Conservation (phyloP, 2,329 filamentous ascomycete species). For the Penicillium griseofulvum region DNA sequence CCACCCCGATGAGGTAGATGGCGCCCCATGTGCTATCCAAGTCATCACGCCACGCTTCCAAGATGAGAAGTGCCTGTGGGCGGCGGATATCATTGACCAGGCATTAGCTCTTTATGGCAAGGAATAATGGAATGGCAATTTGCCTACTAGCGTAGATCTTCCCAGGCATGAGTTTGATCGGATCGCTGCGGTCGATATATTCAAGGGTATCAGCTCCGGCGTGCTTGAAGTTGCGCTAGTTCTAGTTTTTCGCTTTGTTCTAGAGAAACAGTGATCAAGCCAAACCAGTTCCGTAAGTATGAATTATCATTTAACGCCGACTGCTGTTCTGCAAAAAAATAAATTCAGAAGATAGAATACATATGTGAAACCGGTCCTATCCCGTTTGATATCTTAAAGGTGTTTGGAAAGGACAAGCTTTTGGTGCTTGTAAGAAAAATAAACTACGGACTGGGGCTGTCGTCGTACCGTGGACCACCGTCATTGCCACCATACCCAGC, state of each 20-base stretch:
- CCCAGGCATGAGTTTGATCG: neutral
- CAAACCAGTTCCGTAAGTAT: neutral
- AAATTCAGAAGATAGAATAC: conserved; percentile 23
- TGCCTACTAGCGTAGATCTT: neutral
- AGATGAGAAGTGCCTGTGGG: conserved; percentile 48
- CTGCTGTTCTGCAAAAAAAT: conserved; percentile 12
- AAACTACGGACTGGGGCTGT: conserved; percentile 41
- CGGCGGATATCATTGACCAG: conserved; percentile 31
- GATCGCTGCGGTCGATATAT: neutral
- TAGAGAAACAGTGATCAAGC: neutral
- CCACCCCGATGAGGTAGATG: conserved; percentile 41
- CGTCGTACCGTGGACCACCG: conserved; percentile 44
- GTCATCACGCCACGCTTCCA: conserved; percentile 47
- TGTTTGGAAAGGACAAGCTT: conserved; percentile 13
- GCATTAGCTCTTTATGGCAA: neutral
- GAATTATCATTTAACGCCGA: neutral
- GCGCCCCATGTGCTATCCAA: conserved; percentile 49
- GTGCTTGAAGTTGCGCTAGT: neutral
- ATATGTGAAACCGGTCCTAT: conserved; percentile 19
- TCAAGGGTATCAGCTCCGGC: neutral
- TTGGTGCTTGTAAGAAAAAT: conserved; percentile 13
- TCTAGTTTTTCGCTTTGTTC: neutral
- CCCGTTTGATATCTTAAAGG: conserved; percentile 15
- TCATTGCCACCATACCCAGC: conserved; percentile 40
- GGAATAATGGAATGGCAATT: neutral